A percentile compares a stretch with the other conserved stretches of the same genome.
Evolutionary conservation across 768 basidiomycete species (phyloP).

Genomic region (Gymnopilus dilepis): DNA sequence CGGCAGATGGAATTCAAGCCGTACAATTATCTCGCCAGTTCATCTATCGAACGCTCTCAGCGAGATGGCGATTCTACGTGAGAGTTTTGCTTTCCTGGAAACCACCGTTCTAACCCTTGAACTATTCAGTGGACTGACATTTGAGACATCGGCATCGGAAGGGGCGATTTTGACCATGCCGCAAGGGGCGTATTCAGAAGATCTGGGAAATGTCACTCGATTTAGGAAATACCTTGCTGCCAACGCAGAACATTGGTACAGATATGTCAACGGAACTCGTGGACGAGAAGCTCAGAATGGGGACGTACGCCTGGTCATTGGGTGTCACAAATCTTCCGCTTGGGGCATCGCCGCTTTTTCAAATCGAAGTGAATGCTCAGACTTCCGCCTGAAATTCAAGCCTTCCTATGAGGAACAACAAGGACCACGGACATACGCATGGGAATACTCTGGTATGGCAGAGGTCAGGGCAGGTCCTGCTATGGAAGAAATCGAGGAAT

Average conservation of each 20-base stretch:
- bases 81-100: not conserved
- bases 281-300: conserved; percentile 25
- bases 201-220: conserved; percentile 7
- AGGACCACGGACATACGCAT: not conserved
- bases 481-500: not conserved
- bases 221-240: conserved; percentile 19
- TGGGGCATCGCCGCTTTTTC: conserved; percentile 27
- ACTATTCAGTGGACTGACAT: conserved; percentile 13
- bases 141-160: conserved; percentile 19
- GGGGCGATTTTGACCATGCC: conserved; percentile 28
- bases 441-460: conserved; percentile 10
- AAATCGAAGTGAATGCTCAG: not conserved
- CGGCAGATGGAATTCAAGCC: conserved; percentile 7
- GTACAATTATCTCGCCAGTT: conserved; percentile 14
- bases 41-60: not conserved
- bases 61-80: not conserved
- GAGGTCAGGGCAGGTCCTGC: conserved; percentile 12
- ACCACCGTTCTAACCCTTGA: not conserved
- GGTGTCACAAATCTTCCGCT: conserved; percentile 20
- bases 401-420: not conserved
- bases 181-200: conserved; percentile 20
- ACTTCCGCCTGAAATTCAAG: not conserved
- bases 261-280: conserved; percentile 18
- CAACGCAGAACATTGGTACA: conserved; percentile 25
- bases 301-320: conserved; percentile 25